phyloP scores from a whole-genome alignment of 345 rosid genomes.

The Angophora floribunda region DNA sequence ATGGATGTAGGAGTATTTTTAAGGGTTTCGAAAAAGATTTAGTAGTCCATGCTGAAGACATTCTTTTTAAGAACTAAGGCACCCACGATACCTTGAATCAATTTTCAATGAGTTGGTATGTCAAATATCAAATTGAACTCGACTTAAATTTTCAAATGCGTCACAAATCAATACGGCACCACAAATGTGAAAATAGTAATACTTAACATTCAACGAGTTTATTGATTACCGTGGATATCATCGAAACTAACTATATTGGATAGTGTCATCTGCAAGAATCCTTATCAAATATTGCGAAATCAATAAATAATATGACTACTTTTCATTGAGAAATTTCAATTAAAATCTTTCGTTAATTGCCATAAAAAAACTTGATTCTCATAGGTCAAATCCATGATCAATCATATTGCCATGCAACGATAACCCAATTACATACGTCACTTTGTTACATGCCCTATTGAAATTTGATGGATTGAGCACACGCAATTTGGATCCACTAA shows the following conservation, averaged over 20 bases:
- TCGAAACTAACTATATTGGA: neutral
- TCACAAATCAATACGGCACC: neutral
- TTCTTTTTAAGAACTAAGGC: neutral
- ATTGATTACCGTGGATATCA: too few relatives aligned
- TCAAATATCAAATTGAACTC: neutral
- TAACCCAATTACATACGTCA: rapidly evolving
- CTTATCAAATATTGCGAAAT: neutral
- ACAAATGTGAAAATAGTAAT: neutral
- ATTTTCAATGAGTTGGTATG: too few relatives aligned
- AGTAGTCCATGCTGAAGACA: neutral
- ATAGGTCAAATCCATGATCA: neutral
- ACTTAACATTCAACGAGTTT: neutral
- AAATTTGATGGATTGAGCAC: neutral
- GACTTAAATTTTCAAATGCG: neutral
- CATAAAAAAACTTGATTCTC: neutral
- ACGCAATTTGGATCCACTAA: neutral
- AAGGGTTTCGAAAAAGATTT: neutral
- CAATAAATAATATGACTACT: neutral
- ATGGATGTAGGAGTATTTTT: neutral
- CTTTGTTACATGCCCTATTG: neutral
- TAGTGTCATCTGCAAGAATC: rapidly evolving
- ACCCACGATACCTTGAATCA: neutral
- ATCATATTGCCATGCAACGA: neutral
- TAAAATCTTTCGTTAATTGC: neutral
- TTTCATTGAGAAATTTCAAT: rapidly evolving